Evolutionary conservation across 1,284 basidiomycete species (phyloP), one percentile per base, ranked within the genome.

Genomic region (Leccinum subrobustum): DNA sequence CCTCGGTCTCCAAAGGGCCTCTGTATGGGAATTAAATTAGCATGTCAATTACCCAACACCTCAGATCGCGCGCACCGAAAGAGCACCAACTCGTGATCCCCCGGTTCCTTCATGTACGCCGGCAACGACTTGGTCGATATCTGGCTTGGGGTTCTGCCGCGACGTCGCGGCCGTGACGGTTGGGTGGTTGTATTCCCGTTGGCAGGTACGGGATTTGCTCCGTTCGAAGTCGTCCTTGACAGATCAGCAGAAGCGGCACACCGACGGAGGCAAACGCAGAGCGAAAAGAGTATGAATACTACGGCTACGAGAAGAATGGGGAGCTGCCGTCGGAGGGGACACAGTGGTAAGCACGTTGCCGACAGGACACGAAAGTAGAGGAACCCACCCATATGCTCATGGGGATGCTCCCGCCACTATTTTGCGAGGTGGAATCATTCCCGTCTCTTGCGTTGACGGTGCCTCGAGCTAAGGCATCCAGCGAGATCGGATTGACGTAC

Each of bases 81-180:
- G 59, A 92, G 84, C 6, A 92, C 90, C 31, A 92, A 78, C 69
- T 92, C 89, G 56, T 87, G 80, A 58, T 91, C 89, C 8, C 89
- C 90, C 0, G 89, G 88, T 65, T 92, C 89, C 72, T 90, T 91
- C 77, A 84, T 88, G 67, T 92, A 92, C 25, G 79, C 82, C 4
- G 89, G 90, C 42, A 92, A 70, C 1, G 86, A 89, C 51, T 80
- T 83, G 14, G 88, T 90, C 14, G 88, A 90, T 59, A 91, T 85
- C 70, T 90, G 88, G 55, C 83, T 84, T 2, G 82, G 78, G 1
- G 81, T 82, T 39, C 82, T 73, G 18, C 83, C 76, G 14, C 87
- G 75, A 31, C 88, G 76, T 3, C 77, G 67, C 56, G 82, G 74
- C 35, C 65, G 66, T 5, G 47, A 29, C 29, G 29, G 20, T 39